Percentiles rank a stretch among this genome's conserved stretches.
Conservation (phyloP, 2,329 filamentous ascomycete genomes). For the Grosmannia huntii region DNA sequence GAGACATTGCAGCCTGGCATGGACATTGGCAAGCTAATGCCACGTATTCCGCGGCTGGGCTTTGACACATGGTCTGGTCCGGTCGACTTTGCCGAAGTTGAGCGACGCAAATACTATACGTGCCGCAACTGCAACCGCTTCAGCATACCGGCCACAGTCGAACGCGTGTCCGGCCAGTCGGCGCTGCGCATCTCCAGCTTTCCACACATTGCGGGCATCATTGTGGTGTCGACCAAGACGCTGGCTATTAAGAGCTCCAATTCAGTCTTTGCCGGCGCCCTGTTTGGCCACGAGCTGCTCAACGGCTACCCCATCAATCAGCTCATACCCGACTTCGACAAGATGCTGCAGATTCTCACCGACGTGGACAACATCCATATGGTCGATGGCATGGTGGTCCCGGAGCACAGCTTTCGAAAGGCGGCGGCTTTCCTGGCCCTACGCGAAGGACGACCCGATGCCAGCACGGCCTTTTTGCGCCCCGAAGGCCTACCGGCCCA, state of each 20-base stretch:
- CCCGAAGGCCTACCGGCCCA: conserved; percentile 74
- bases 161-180: conserved; percentile 54
- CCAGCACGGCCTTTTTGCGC: conserved; percentile 63
- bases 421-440: conserved; percentile 75
- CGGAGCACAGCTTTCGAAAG: conserved; percentile 88
- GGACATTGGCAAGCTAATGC: conserved; percentile 67
- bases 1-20: conserved; percentile 53
- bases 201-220: conserved; percentile 92
- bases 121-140: conserved; percentile 64
- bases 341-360: conserved; percentile 65
- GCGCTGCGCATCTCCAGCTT: conserved; percentile 84
- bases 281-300: conserved; percentile 80
- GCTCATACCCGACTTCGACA: conserved; percentile 78
- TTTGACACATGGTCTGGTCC: conserved; percentile 58
- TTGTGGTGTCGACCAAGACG: conserved; percentile 71
- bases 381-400: conserved; percentile 88
- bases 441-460: conserved; percentile 70
- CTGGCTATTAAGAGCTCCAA: conserved; percentile 85
- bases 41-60: conserved; percentile 65
- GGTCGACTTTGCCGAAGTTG: conserved; percentile 65
- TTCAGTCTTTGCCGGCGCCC: conserved; percentile 79
- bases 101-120: conserved; percentile 67
- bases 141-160: conserved; percentile 74
- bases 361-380: conserved; percentile 77
- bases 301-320: conserved; percentile 69